Base-by-base conservation (phyloP, 2,329 filamentous ascomycete species). In the Furcasterigmium sp. region DNA sequence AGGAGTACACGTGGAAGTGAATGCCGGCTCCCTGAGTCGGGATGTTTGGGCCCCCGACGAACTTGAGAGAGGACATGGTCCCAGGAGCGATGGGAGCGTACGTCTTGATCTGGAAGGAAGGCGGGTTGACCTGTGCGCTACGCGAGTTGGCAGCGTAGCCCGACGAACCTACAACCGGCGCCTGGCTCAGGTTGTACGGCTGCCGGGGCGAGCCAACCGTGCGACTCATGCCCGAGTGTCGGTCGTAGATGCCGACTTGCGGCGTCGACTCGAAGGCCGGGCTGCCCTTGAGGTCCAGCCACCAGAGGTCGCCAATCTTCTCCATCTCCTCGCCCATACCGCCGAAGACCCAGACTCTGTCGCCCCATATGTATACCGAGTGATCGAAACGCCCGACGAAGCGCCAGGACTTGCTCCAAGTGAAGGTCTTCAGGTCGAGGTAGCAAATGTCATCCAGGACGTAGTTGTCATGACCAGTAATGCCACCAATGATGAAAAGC, bases 391-490 rank as follows among this genome's bases (percentile, higher is more conserved):
- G 82, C 39, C 87, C 84, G 20, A 96, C 91, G 60, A 98, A 98
- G 48, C 85, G 87, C 93, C 93, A 98, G 32, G 89, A 84, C 45
- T 89, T 83, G 44, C 91, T 97, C 93, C 93, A 98, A 1, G 91
- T 95, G 75, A 89, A 96, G 2, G 93, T 97, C 70, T 95, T 96
- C 37, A 98, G 73, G 60, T 98, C 93, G 39, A 98, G 78, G 58
- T 95, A 98, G 69, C 90, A 95, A 40, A 98, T 89, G 59, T 98
- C 93, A 60, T 97, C 91, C 39, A 97, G 73, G 19, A 97, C 91
- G 54, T 88, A 84, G 58, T 89, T 95, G 52, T 93, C 90, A 52
- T 91, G 86, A 3, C 91, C 91, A 5, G 90, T 95, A 54, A 97
- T 88, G n/a, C 93, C 93, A 44, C 93, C 93, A 46, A 95, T 84